Evolutionary conservation across 768 basidiomycete genomes (phyloP).

Genomic region (Russula foetens): DNA sequence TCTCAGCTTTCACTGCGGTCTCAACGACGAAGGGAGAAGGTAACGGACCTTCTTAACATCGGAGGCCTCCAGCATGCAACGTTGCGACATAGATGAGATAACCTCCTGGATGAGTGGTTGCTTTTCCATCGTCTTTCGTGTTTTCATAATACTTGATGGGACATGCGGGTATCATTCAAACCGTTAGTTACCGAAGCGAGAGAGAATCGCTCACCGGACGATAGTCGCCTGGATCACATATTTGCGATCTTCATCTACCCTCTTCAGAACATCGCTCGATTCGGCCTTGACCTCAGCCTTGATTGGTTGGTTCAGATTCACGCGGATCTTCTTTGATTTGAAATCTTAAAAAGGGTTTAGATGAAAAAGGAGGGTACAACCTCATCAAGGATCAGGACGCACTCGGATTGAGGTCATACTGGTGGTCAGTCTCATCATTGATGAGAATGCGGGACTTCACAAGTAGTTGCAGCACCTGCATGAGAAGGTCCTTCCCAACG

Average conservation of each 20-base stretch:
- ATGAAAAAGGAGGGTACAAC: background rate
- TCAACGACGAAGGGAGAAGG: background rate
- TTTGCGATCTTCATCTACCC: conserved; percentile 95
- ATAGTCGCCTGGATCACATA: conserved; percentile 93
- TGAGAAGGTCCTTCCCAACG: conserved; percentile 72
- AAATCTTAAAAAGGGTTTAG: conserved; percentile 42
- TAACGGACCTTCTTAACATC: conserved; percentile 84
- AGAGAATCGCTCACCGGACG: conserved; percentile 47
- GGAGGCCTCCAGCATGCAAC: conserved; percentile 87
- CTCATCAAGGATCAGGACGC: conserved; percentile 19
- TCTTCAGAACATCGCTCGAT: conserved; percentile 81
- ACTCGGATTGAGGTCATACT: conserved; percentile 89
- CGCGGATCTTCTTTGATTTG: conserved; percentile 90
- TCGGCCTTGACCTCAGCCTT: conserved; percentile 94
- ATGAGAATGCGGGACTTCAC: conserved; percentile 89
- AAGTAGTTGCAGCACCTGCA: conserved; percentile 49
- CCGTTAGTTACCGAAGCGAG: background rate
- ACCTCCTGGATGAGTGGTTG: conserved; percentile 84
- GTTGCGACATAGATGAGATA: conserved; percentile 77
- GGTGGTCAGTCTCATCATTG: conserved; percentile 79
- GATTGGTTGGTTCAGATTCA: conserved; percentile 86
- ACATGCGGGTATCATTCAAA: conserved; percentile 14
- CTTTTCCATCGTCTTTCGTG: conserved; percentile 91
- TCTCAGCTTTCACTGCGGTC: background rate
- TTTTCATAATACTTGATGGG: conserved; percentile 76